Evolutionary conservation across 495 filamentous ascomycete species (phyloP), one percentile per base, ranked within the genome.

Genomic region (Lophiotrema nucula): DNA sequence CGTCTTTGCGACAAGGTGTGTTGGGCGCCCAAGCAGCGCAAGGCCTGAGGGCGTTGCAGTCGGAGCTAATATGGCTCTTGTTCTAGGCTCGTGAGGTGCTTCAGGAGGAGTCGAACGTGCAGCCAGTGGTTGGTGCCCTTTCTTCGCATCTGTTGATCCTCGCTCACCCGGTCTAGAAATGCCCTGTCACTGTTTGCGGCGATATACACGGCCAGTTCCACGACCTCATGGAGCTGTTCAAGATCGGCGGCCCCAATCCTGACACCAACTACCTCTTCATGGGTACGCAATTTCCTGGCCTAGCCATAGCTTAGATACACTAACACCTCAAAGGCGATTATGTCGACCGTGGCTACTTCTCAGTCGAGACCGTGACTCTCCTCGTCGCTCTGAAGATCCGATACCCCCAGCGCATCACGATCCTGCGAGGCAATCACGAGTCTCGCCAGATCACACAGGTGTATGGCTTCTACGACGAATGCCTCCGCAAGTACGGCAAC

Each of bases 401-500:
- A 62, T 98, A 97, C 69, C 93, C 93, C 23, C 90, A 97, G 70
- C 90, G 93, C 57, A 97, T 98, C 74, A 98, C 93, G 0, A 79
- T 98, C 37, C 95, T 98, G 70, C 84, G 93, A 53, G 93, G 93
- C 19, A 98, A 98, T 69, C 93, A 98, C 76, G 93, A 98, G 70
- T 96, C 91, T 11, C 82, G 93, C 33, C 93, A 98, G 69, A 98
- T 98, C 69, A 98, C 93, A 19, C 95, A 88, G 4, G 93, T 98
- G 25, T 98, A 98, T 71, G 93, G 93, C 44, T 98, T 98, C 77
- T 98, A 98, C 76, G 93, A 98, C 67, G 93, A 98, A 70, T 98
- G 93, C 67, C 78, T 97, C 47, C 86, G 95, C 37, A 98, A 98
- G 74, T 98, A 98, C 69, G 93, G 93, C 48, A 93, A 44, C 70